These are phyloP conservation scores for Microbotryomycetes sp. DNA, from an alignment of 1,284 basidiomycete species.

Conservation along the genomic window DNA sequence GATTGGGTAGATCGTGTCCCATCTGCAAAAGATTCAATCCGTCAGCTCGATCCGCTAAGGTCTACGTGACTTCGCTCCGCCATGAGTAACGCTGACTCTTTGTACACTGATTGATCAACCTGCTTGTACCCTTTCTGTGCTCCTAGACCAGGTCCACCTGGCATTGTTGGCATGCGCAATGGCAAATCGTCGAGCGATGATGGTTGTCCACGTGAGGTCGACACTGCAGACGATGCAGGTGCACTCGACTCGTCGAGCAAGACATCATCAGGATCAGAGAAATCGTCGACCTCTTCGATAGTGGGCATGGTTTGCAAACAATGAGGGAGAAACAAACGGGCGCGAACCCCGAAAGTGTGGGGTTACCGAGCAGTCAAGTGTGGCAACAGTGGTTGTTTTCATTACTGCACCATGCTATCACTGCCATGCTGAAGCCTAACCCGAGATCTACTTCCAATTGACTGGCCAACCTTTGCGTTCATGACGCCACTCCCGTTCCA, in stretches of 20 bases:
- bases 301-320: slow-evolving; percentile 7
- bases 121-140: neutral
- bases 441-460: no score
- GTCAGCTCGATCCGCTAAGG: neutral
- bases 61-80: no score
- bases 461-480: neutral
- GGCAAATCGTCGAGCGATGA: neutral
- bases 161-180: neutral
- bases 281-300: slow-evolving; percentile 14
- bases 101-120: neutral
- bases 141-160: neutral
- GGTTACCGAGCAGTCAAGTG: no score
- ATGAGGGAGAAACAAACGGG: no score
- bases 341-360: no score
- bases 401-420: no score
- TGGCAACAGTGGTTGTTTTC: no score
- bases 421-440: no score
- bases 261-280: slow-evolving; percentile 6
- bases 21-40: slow-evolving; percentile 7
- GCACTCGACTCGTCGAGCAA: slow-evolving; percentile 1
- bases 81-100: slow-evolving; percentile 2
- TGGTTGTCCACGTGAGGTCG: neutral
- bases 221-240: neutral
- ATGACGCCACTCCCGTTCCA: slow-evolving; percentile 41
- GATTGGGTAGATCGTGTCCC: slow-evolving; percentile 68